phyloP scores from a whole-genome alignment of 1,139 yeast species.

The Kurtzmaniella quercitrusa region DNA sequence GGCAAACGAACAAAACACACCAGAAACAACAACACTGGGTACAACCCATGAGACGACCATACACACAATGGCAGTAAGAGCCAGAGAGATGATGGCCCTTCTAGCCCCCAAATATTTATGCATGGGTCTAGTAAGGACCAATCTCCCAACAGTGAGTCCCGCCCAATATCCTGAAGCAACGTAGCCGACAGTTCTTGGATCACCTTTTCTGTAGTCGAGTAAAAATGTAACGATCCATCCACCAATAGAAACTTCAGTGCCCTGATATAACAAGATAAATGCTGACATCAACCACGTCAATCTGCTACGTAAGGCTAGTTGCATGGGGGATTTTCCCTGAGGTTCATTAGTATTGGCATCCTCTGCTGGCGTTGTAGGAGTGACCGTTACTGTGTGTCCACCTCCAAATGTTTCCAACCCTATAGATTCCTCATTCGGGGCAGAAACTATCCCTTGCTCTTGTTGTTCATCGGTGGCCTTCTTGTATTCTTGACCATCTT shows the following conservation, averaged over 20 bases:
- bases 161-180: conserved; percentile 73
- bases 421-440: conserved; percentile 3
- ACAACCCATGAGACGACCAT: conserved; percentile 46
- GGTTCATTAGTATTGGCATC: not conserved
- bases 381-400: not conserved
- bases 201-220: conserved; percentile 51
- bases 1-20: conserved; percentile 41
- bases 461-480: not conserved
- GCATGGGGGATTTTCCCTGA: conserved; percentile 9
- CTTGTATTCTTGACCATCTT: conserved; percentile 7
- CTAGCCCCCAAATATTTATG: conserved; percentile 47
- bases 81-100: conserved; percentile 37
- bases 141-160: conserved; percentile 61
- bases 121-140: conserved; percentile 39
- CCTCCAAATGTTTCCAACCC: conserved; percentile 4
- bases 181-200: conserved; percentile 46
- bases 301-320: conserved; percentile 33
- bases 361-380: not conserved
- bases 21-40: conserved; percentile 36
- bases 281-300: conserved; percentile 54
- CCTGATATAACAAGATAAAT: conserved; percentile 60
- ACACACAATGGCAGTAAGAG: conserved; percentile 28
- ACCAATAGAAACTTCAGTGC: conserved; percentile 64
- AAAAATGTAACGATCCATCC: conserved; percentile 71
- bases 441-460: not conserved